Base-by-base conservation (phyloP, 345 rosid genomes). In the Ailanthus altissimus region DNA sequence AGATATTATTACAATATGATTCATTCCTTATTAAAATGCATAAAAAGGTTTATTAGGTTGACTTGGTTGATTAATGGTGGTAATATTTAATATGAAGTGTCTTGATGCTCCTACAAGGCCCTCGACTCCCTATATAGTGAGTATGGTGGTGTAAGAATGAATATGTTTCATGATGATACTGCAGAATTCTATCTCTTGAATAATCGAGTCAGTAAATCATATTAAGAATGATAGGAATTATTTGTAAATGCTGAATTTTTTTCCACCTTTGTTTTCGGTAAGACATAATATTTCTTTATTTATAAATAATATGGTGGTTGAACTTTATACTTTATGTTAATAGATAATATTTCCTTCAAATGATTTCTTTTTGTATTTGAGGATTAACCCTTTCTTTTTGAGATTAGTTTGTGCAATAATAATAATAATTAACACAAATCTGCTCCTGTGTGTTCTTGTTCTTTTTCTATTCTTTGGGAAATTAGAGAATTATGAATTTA, bases 51-150 rank as follows among this genome's bases (percentile, higher is more conserved):
- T 25, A 16, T 25, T 3, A 68, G 57, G 42, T 68, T 6, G 21
- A 8, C n/a, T 15, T 26, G 6, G 58, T 20, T 25, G 40, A 13
- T 49, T 49, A 26, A 50, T 47, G 11, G 25, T 21, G n/a, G 3
- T 53, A 36, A n/a, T 38, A 5, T 53, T 18, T 16, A 51, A 16
- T 40, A 16, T 70, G 28, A 36, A 28, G 47, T 32, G n/a, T 23
- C 32, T 53, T 70, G 74, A 70, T 20, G 20, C 59, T 70, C 61
- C 8, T 70, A 32, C 62, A n/a, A 51, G 42, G 25, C 5, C 60
- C 28, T 53, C 36, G 16, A 38, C 60, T 36, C 45, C 61, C 61
- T 70, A 8, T 53, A 47, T 51, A 53, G 45, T 53, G 74, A 26
- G 66, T 42, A 28, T 49, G 8, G 21, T 49, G 12, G 25, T 4